Base-by-base conservation (phyloP, 805 yeast genomes). In the Wickerhamomyces sydowiorum region DNA sequence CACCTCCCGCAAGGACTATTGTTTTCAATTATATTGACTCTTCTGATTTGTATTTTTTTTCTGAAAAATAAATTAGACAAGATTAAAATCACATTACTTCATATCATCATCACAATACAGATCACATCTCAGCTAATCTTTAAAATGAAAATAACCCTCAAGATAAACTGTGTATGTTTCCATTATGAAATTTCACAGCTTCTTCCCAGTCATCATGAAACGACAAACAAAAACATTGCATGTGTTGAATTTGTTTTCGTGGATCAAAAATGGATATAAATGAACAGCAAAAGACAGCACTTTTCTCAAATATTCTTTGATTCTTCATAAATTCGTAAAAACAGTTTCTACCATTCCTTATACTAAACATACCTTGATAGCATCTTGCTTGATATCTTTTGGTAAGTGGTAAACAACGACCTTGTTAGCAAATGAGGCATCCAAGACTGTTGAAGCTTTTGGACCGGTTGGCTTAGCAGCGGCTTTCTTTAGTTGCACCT, bases 401-500 rank as follows among this genome's bases (percentile, higher is more conserved):
- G 96, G 93, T 63, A 86, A 73, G 57, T 86, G 86, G 59, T 86
- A 80, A 44, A 89, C 93, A 58, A 86, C 80, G 44, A 88, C 95
- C 64, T 86, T 90, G 48, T 84, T 80, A 44, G 95, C 86, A 49
- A 74, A 73, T 35, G 77, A 64, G 22, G 66, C 64, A 56, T 76
- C 78, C 41, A 64, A 54, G 44, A 57, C 61, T 17, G 57, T 28
- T 13, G 40, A 24, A 37, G 44, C 24, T 2, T 19, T 32, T 27
- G 42, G 33, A 35, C 39, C 38, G 18, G 49, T 41, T 19, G 42
- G 42, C n/a, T 43, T 52, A n/a, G 38, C 31, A 13, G 41, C 37
- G n/a, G 31, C 34, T 39, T 60, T 59, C 46, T 57, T 54, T 44
- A 52, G 56, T 53, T 29, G 51, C 46, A 33, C 56, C 29, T 35